phyloP scores from a whole-genome alignment of 139 green algal genomes.

The Spirogloea muscicola region DNA sequence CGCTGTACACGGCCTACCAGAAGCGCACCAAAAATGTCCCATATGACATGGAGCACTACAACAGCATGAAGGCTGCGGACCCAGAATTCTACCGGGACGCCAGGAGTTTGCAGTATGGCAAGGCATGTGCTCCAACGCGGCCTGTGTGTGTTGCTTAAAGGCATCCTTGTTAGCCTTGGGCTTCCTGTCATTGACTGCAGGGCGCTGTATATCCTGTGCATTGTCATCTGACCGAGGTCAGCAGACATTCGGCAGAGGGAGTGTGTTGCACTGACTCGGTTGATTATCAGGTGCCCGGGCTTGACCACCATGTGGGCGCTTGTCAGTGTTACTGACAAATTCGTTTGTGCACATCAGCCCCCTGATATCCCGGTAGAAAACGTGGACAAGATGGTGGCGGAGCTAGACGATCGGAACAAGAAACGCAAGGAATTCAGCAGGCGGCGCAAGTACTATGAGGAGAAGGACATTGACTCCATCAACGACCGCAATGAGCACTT shows the following conservation, averaged over 20 bases:
- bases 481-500: slow-evolving; percentile 94
- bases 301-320: too few species aligned
- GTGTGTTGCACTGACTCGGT: too few species aligned
- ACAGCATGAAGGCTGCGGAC: slow-evolving; percentile 66
- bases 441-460: slow-evolving; percentile 62
- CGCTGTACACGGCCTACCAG: slow-evolving; percentile 73
- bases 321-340: too few species aligned
- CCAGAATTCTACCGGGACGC: slow-evolving; percentile 78
- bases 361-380: slow-evolving; percentile 59
- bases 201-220: too few species aligned
- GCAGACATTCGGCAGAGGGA: too few species aligned
- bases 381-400: slow-evolving; percentile 82
- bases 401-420: slow-evolving; percentile 68
- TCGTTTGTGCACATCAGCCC: too few species aligned
- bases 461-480: slow-evolving; percentile 91
- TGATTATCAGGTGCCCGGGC: too few species aligned
- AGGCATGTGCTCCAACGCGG: slow-evolving; percentile 11
- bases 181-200: too few species aligned
- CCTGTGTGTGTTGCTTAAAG: too few species aligned
- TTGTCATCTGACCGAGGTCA: too few species aligned
- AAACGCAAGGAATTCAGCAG: slow-evolving; percentile 68
- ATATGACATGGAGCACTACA: slow-evolving; percentile 62
- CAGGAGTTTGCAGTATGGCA: slow-evolving; percentile 73
- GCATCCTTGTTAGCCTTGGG: too few species aligned
- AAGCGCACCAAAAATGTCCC: slow-evolving; percentile 69